Conservation (phyloP, 2,329 filamentous ascomycete species). For the Botryosphaeria agaves region DNA sequence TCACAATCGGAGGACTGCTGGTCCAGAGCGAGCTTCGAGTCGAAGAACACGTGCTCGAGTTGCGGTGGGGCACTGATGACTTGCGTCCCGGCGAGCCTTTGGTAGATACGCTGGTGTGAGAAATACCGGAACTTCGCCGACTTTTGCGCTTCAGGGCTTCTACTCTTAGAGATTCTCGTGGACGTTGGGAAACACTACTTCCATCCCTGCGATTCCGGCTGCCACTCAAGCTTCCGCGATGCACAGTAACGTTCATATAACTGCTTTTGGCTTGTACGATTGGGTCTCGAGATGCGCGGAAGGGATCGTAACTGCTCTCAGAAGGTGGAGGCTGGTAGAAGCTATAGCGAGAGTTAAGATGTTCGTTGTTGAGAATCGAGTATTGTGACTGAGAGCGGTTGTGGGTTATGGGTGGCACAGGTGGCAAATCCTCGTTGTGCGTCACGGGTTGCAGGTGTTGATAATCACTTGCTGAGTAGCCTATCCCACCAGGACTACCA, state of each 20-base stretch:
- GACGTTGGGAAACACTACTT: conserved; percentile 19
- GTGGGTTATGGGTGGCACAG: conserved; percentile 17
- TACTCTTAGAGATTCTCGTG: conserved; percentile 18
- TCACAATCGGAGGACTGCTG: conserved; percentile 29
- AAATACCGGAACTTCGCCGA: conserved; percentile 10
- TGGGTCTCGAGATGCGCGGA: conserved; percentile 47
- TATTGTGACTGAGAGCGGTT: conserved; percentile 35
- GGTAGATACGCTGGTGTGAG: neutral
- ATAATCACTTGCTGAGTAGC: conserved; percentile 81
- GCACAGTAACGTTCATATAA: conserved; percentile 51
- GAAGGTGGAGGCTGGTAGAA: conserved; percentile 33
- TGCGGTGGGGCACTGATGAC: too few species aligned
- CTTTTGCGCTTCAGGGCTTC: conserved; percentile 16
- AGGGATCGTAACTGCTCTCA: conserved; percentile 65
- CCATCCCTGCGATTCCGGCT: conserved; percentile 18
- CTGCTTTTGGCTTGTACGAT: conserved; percentile 33
- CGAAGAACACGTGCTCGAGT: too few species aligned
- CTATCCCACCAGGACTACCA: conserved; percentile 45
- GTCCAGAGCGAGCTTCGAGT: conserved; percentile 28
- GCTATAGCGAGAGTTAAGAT: conserved; percentile 29
- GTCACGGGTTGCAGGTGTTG: conserved; percentile 45
- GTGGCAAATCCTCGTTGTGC: conserved; percentile 13
- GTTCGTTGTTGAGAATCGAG: conserved; percentile 38
- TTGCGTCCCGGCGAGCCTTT: conserved; percentile 1
- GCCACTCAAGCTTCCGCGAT: conserved; percentile 28